Evolutionary conservation across 169 alveolate species (phyloP).

Genomic region (Plasmodium vivax): DNA sequence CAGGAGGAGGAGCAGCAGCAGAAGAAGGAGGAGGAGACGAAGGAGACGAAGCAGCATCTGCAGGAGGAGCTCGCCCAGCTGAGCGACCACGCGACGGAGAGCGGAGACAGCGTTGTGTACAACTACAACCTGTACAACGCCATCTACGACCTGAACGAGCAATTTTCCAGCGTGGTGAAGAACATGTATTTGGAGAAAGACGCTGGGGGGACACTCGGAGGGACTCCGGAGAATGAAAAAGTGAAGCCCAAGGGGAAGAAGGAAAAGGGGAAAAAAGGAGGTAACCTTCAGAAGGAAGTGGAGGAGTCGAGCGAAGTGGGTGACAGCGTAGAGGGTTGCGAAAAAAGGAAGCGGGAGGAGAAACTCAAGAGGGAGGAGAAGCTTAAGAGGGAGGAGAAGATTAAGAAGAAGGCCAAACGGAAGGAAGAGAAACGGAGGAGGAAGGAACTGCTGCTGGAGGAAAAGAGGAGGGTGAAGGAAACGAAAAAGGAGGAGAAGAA

Average conservation of each 20-base stretch:
- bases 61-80: neutral
- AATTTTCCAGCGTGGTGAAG: slow-evolving; percentile 59
- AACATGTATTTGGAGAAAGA: slow-evolving; percentile 12
- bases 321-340: neutral
- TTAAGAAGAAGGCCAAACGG: neutral
- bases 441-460: neutral
- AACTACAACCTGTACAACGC: slow-evolving; percentile 50
- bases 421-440: neutral
- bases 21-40: neutral
- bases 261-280: neutral
- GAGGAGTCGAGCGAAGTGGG: neutral
- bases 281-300: neutral
- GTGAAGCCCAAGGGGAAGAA: neutral
- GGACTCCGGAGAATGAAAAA: neutral
- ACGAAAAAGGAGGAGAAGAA: neutral
- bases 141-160: slow-evolving; percentile 25
- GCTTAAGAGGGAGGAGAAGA: too few relatives aligned
- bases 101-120: slow-evolving; percentile 67
- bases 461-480: neutral
- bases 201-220: neutral
- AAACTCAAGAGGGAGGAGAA: neutral
- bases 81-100: slow-evolving; percentile 9
- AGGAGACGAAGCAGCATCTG: neutral
- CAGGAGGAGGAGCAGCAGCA: too few relatives aligned
- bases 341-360: neutral